Evolutionary conservation across 257 asterid genomes (phyloP).

Genomic region (Penstemon davidsonii): DNA sequence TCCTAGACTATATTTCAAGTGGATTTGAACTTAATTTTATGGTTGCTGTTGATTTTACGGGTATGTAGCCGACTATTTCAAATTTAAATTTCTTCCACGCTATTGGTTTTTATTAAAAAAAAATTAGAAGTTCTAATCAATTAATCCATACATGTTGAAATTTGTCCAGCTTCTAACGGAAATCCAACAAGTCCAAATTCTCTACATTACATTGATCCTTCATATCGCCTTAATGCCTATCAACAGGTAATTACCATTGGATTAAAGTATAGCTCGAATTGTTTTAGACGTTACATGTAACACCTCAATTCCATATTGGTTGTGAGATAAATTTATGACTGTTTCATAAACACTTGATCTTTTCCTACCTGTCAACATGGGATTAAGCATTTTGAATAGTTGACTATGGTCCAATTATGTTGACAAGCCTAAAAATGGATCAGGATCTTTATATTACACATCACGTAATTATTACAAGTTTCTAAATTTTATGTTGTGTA

Average conservation of each 20-base stretch:
- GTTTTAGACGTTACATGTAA: not conserved
- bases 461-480: no score
- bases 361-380: not conserved
- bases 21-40: constrained; percentile 83
- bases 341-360: not conserved
- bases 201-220: constrained; percentile 67
- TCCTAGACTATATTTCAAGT: constrained; percentile 78
- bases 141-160: constrained; percentile 16
- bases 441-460: no score
- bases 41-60: constrained; percentile 92
- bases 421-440: no score
- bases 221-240: constrained; percentile 65
- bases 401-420: not conserved
- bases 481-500: no score
- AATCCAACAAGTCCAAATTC: constrained; percentile 54
- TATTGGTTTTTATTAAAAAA: not conserved
- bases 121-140: no score
- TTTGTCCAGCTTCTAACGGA: constrained; percentile 67
- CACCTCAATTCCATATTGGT: no score
- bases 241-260: constrained; percentile 60
- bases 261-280: no score
- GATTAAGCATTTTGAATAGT: not conserved
- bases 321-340: no score
- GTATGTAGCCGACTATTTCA: constrained; percentile 29
- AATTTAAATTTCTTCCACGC: not conserved